A percentile compares a stretch with the other conserved stretches of the same genome.
These are phyloP conservation scores for Lachancea meyersii DNA, from an alignment of 805 yeast species.

Conservation along the genomic window DNA sequence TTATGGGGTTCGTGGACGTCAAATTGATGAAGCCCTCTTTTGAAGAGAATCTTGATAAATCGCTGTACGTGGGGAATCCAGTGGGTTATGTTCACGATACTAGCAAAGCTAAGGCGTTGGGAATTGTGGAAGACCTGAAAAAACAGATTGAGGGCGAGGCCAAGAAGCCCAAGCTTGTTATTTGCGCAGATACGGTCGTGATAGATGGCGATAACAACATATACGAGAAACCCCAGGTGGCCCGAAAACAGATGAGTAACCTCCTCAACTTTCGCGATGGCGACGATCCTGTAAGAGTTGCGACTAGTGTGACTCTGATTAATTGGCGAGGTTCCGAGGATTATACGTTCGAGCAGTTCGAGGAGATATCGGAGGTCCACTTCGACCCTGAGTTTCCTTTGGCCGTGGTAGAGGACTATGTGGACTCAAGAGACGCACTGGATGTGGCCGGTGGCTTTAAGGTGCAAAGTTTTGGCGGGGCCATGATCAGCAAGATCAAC, in stretches of 20 bases:
- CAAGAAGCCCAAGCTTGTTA: constrained; percentile 25
- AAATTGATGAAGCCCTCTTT: constrained; percentile 58
- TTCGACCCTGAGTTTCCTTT: constrained; percentile 44
- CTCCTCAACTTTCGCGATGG: constrained; percentile 40
- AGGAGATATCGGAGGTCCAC: constrained; percentile 38
- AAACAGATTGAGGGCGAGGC: constrained; percentile 1
- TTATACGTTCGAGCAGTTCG: constrained; percentile 22
- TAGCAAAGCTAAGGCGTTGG: constrained; percentile 57
- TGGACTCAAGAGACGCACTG: constrained; percentile 63
- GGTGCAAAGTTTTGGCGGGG: constrained; percentile 67
- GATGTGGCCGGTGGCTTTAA: constrained; percentile 91
- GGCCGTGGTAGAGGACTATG: constrained; percentile 55
- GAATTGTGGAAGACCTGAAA: constrained; percentile 46
- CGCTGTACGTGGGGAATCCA: constrained; percentile 17
- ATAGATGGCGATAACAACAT: constrained; percentile 49
- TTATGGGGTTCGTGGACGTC: constrained; percentile 42
- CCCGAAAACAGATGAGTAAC: constrained; percentile 44
- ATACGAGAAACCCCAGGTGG: constrained; percentile 72
- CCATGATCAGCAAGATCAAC: constrained; percentile 51
- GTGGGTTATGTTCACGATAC: constrained; percentile 60
- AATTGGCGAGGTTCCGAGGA: constrained; percentile 16
- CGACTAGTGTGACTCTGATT: constrained; percentile 49
- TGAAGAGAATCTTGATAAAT: constrained; percentile 68
- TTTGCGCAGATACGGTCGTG: constrained; percentile 81
- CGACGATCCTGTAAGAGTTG: constrained; percentile 45